Base-by-base conservation (phyloP, 2,329 filamentous ascomycete species). In the Phialophora expanda region DNA sequence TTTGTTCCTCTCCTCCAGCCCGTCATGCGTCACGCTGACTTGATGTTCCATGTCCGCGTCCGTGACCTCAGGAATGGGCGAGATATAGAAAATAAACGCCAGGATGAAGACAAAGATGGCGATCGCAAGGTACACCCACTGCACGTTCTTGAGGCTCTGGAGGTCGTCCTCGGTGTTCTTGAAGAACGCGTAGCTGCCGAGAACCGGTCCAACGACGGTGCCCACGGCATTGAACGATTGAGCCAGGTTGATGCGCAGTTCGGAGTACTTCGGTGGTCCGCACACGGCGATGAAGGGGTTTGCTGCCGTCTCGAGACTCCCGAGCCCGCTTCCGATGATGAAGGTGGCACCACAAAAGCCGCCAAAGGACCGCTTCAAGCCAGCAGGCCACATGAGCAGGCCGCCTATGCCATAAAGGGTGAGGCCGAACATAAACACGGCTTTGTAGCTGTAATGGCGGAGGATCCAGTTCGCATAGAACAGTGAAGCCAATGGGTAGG, bases 371-470 rank as follows among this genome's bases (percentile, higher is more conserved):
- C 84, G 84, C 66, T 92, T 84, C 4, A 93, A 85, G 7, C 89
- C 89, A 2, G 88, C 89, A 0, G 91, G 91, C 91, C 91, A 94
- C 79, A 93, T 93, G 78, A 92, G 91, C 69, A 94, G 86, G 38
- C 90, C 91, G 1, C 89, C 90, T 2, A 87, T 82, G 1, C 89
- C 87, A 76, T 91, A 91, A 32, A 92, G 82, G 62, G 78, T 82
- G 4, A 92, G 81, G 30, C 90, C 91, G 34, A 89, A 83, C 65
- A 94, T 93, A 71, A 95, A 93, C 0, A 90, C 92, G 32, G 87
- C 86, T 71, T 92, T 91, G 79, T 92, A 95, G 3, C 91, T 91
- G 58, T 89, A 91, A 64, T 86, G 85, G 26, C 90, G 86, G 6
- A 94, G 81, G 66, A 93, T 82, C 78, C 82, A 84, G 54, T 82